Evolutionary conservation across 106 monocot genomes (phyloP).

Genomic region (Dactylorhiza incarnata): DNA sequence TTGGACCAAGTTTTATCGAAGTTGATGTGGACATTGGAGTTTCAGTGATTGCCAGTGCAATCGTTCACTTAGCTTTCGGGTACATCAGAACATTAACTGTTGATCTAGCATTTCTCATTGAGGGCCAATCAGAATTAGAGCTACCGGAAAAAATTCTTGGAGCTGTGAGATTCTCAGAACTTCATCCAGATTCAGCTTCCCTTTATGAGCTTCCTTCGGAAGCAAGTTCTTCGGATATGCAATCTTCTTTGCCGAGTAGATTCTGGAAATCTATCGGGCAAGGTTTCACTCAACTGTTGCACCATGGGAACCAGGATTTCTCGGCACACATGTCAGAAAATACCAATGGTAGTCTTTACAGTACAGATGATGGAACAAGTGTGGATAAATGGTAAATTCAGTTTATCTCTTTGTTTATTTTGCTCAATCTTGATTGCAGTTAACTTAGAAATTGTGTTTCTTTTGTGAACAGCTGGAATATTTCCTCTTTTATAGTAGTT

Average conservation of each 20-base stretch:
- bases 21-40: slow-evolving; percentile 87
- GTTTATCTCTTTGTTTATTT: neutral
- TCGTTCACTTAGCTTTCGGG: slow-evolving; percentile 92
- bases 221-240: slow-evolving; percentile 23
- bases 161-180: slow-evolving; percentile 80
- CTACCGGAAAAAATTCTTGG: slow-evolving; percentile 86
- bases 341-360: slow-evolving; percentile 30
- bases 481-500: neutral
- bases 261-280: slow-evolving; percentile 67
- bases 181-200: slow-evolving; percentile 56
- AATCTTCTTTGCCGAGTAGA: slow-evolving; percentile 45
- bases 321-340: slow-evolving; percentile 5
- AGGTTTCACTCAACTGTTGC: slow-evolving; percentile 45
- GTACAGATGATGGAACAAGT: slow-evolving; percentile 11
- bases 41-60: slow-evolving; percentile 86
- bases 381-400: slow-evolving; percentile 16
- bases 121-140: slow-evolving; percentile 73
- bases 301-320: slow-evolving; percentile 37
- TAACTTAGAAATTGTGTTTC: neutral
- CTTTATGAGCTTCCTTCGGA: slow-evolving; percentile 45
- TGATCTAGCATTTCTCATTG: slow-evolving; percentile 90
- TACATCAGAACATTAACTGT: slow-evolving; percentile 74
- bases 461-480: neutral
- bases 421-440: neutral
- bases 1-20: slow-evolving; percentile 63